phyloP scores from a whole-genome alignment of 495 filamentous ascomycete species.

The Rostrohypoxylon terebratum region DNA sequence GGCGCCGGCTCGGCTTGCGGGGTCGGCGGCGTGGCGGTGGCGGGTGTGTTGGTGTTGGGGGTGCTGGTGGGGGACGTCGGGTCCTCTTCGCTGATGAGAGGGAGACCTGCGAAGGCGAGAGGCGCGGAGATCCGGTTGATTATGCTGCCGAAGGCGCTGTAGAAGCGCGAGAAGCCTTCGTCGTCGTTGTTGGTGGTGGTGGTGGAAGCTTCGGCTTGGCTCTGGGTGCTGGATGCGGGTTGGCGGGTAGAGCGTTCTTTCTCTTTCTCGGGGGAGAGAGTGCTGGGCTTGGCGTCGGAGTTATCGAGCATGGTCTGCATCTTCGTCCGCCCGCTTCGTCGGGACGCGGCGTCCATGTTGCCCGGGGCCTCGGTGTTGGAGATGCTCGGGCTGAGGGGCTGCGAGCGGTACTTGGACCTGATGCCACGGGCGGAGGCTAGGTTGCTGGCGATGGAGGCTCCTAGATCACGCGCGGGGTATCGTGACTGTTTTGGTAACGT shows the following conservation, averaged over 20 bases:
- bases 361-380: slow-evolving; percentile 81
- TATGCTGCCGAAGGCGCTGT: slow-evolving; percentile 84
- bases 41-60: slow-evolving; percentile 17
- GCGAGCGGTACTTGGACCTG: slow-evolving; percentile 72
- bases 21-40: not conserved
- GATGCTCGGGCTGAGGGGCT: slow-evolving; percentile 74
- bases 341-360: slow-evolving; percentile 70
- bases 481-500: slow-evolving; percentile 62
- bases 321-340: slow-evolving; percentile 57
- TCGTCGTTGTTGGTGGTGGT: slow-evolving; percentile 59
- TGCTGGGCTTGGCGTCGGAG: slow-evolving; percentile 55
- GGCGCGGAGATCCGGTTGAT: slow-evolving; percentile 87
- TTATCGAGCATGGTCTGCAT: slow-evolving; percentile 56
- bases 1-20: slow-evolving; percentile 32
- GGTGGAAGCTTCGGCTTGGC: slow-evolving; percentile 31
- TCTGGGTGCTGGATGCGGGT: slow-evolving; percentile 29
- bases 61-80: slow-evolving; percentile 23
- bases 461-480: slow-evolving; percentile 71
- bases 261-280: slow-evolving; percentile 49
- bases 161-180: slow-evolving; percentile 88
- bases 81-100: slow-evolving; percentile 68
- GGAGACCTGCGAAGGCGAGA: slow-evolving; percentile 90
- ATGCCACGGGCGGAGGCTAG: slow-evolving; percentile 90
- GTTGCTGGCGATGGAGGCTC: slow-evolving; percentile 91
- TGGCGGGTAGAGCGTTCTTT: slow-evolving; percentile 38